Evolutionary conservation across 306 rosid species (phyloP), one percentile per base, ranked within the genome.

Genomic region (Argentina anserina): DNA sequence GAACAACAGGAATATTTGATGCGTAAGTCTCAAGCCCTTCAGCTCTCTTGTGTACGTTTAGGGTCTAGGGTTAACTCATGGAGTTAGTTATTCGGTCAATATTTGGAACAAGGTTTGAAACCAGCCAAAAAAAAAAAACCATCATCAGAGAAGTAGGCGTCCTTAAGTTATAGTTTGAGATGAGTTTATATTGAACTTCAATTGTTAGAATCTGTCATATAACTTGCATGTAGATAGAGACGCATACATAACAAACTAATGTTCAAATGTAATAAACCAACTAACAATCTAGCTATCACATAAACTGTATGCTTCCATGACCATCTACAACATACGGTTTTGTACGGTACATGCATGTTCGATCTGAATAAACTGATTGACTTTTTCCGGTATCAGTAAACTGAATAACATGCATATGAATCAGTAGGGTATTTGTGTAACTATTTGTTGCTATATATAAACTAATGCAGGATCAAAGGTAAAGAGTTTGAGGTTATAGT

Each of bases 381-480:
- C 12, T 15, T 46, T 17, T 17, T 46, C 17, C 6, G 21, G 52
- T 15, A 14, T 45, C 50, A 14, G 3, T 45, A 45, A 45, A 45
- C 20, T 45, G 21, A 47, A 47, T 47, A 23, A 6, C 53, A 47
- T 47, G 5, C 18, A n/a, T 53, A 11, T n/a, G n/a, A 9, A 60
- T 17, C n/a, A 29, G 25, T 31, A 18, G 25, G 26, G 9, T 0
- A 34, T 62, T 34, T 62, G n/a, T 59, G 4, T 1, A 17, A 62
- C 6, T 31, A 68, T 18, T 58, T 34, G 4, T 65, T 25, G 2
- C 45, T 3, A 21, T n/a, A 21, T 76, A 29, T 15, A 17, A 46
- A n/a, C n/a, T n/a, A n/a, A 73, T 55, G 75, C 90, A 94, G 97
- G 81, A 84, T 94, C 68, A 84, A 75, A 26, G 97, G 88, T 72